A percentile compares a stretch with the other conserved stretches of the same genome.
These are phyloP conservation scores for Saturnispora sekii DNA, from an alignment of 805 yeast species.

Conservation along the genomic window DNA sequence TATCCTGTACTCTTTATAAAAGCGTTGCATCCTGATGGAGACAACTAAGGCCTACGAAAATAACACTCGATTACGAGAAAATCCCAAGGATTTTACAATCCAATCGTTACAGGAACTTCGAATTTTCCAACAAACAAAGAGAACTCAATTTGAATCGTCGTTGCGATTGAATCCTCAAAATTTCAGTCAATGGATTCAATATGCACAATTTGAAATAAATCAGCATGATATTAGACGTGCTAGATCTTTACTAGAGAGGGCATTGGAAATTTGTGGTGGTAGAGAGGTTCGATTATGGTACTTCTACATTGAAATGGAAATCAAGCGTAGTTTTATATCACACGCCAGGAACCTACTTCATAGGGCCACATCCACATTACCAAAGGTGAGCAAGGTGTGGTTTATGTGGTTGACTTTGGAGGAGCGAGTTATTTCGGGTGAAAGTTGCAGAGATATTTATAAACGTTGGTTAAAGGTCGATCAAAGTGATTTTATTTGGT, in stretches of 20 bases:
- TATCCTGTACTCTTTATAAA: too few relatives aligned
- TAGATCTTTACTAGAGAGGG: conserved; percentile 81
- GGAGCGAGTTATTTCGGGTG: conserved; percentile 59
- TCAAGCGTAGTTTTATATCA: conserved; percentile 60
- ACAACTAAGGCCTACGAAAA: conserved; percentile 2
- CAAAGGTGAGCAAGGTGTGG: conserved; percentile 82
- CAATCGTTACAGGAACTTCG: conserved; percentile 72
- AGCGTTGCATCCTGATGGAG: neutral
- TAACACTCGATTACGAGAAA: neutral
- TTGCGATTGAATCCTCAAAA: conserved; percentile 74
- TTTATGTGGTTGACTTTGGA: conserved; percentile 72
- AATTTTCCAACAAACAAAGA: conserved; percentile 64
- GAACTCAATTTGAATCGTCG: conserved; percentile 82
- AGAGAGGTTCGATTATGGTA: conserved; percentile 75
- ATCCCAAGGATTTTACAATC: conserved; percentile 38
- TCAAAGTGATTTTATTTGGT: conserved; percentile 63
- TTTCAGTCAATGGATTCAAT: conserved; percentile 82
- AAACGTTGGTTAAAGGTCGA: conserved; percentile 74
- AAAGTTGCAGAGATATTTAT: conserved; percentile 55
- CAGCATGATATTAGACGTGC: conserved; percentile 74
- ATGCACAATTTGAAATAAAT: conserved; percentile 79
- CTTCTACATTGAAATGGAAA: conserved; percentile 69
- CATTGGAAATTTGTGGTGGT: conserved; percentile 45
- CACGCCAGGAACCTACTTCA: conserved; percentile 85
- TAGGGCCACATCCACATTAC: conserved; percentile 63